These are phyloP conservation scores for Rubroshorea leprosula DNA, from an alignment of 345 rosid species.

Conservation along the genomic window DNA sequence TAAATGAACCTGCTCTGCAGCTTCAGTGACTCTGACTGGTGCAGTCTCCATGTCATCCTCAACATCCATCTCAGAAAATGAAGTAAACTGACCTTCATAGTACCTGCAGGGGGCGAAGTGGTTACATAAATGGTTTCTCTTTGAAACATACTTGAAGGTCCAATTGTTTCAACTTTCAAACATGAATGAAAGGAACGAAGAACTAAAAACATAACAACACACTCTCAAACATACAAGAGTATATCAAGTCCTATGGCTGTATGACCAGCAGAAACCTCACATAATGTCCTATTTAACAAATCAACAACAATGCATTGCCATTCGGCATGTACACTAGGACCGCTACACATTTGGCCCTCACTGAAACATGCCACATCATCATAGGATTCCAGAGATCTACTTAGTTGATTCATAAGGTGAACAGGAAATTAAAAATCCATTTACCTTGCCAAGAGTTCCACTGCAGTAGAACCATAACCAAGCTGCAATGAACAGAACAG, in stretches of 20 bases:
- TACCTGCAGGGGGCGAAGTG: slow-evolving; percentile 43
- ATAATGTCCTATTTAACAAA: not conserved
- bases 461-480: slow-evolving; percentile 96
- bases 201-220: not conserved
- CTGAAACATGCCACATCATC: too few relatives aligned
- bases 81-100: slow-evolving; percentile 76
- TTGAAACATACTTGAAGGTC: not conserved
- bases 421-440: slow-evolving; percentile 9
- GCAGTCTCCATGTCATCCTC: slow-evolving; percentile 41
- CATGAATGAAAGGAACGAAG: not conserved
- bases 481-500: slow-evolving; percentile 45
- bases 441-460: slow-evolving; percentile 82
- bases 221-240: not conserved
- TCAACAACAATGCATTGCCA: not conserved
- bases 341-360: too few relatives aligned
- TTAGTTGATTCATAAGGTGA: not conserved
- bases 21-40: slow-evolving; percentile 59
- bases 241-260: too few relatives aligned
- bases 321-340: not conserved
- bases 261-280: not conserved
- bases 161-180: not conserved
- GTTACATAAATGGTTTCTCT: not conserved
- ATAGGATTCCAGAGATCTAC: too few relatives aligned
- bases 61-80: slow-evolving; percentile 52
- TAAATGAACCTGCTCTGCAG: slow-evolving; percentile 81